Base-by-base conservation (phyloP, 2,329 filamentous ascomycete species). In the Alternaria conjuncta region DNA sequence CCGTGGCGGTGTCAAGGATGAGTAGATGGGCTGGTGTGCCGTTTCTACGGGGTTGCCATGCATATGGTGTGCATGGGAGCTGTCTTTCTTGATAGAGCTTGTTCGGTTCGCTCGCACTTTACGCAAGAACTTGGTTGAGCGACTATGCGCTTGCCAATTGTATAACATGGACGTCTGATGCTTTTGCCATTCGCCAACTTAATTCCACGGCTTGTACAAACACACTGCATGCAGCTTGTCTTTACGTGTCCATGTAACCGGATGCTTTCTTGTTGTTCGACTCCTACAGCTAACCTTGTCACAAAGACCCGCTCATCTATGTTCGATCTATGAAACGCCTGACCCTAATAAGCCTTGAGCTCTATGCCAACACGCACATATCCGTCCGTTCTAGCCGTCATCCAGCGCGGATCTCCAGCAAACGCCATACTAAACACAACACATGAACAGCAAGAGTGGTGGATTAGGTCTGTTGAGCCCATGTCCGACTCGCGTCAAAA, bases 1-100 rank as follows among this genome's bases (percentile, higher is more conserved):
- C 36, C 78, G 84, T 63, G 84, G 84, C 64, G 84, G 84, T 67
- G 83, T 80, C 58, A 86, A 86, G 81, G 84, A 86, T 70, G 84
- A 86, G 80, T 86, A 84, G 59, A 63, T 15, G 43, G 45, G 23
- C 25, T 36, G 9, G 21, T 5, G 8, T 28, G 8, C 20, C 21
- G 12, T 32, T n/a, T 30, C 15, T 12, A 44, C 47, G 15, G 18
- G 13, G 15, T 44, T 47, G 2, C 32, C 4, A 18, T 7, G 43
- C 15, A 47, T 11, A 9, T 30, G n/a, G 18, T 49, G 21, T 43
- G 23, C 53, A 54, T 26, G 21, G 23, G 55, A 49, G n/a, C 41
- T 41, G 36, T 20, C 30, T 30, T 54, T 55, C 25, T 20, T 20
- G 57, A 49, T 41, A 25, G 20, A 50, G 15, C 20, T 30, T 44